Base-by-base conservation (phyloP, 768 basidiomycete genomes). In the Heimioporus sp. region DNA sequence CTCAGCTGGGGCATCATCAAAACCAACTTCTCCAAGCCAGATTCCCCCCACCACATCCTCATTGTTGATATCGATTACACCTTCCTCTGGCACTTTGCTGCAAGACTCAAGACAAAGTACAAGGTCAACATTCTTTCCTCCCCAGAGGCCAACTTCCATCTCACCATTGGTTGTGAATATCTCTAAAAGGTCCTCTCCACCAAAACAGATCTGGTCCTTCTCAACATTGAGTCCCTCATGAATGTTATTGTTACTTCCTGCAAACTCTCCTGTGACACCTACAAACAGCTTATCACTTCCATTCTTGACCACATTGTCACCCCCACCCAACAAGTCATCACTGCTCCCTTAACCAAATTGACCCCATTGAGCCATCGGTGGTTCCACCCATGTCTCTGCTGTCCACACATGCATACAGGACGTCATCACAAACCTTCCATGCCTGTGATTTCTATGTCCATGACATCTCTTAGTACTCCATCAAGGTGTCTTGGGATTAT, bases 1-100 rank as follows among this genome's bases (percentile, higher is more conserved):
- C 87, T 99, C 68, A 93, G 92, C 47, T 99, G 96, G 74, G 97
- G 97, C 60, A 98, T 98, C 79, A 99, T 96, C 59, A 99, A 99
- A 74, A 84, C 89, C 24, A 97, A 99, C 70, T 85, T 99, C 40
- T 97, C 97, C 19, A 85, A 87, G 13, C 68, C 84, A 32, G 93
- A 95, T 55, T 77, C 74, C 58, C 87, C 95, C 0, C 81, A 87
- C 32, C 81, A 97, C 69, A 86, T 99, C 70, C 89, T 87, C 57
- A 98, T 99, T 65, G 83, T 98, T 63, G 97, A 99, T 72, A 87
- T 99, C 71, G 97, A 99, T 76, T 86, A 83, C 64, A 92, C 87
- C 16, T 85, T 99, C 61, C 81, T 97, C 36, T 68, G 83, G 60
- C 83, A 98, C 76, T 98, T 98, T 66, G 80, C 95, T 10, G 72